Percentiles rank a stretch among this genome's conserved stretches.
These are phyloP conservation scores for Amoebophrya sp. DNA, from an alignment of 169 alveolate genomes.

Conservation along the genomic window DNA sequence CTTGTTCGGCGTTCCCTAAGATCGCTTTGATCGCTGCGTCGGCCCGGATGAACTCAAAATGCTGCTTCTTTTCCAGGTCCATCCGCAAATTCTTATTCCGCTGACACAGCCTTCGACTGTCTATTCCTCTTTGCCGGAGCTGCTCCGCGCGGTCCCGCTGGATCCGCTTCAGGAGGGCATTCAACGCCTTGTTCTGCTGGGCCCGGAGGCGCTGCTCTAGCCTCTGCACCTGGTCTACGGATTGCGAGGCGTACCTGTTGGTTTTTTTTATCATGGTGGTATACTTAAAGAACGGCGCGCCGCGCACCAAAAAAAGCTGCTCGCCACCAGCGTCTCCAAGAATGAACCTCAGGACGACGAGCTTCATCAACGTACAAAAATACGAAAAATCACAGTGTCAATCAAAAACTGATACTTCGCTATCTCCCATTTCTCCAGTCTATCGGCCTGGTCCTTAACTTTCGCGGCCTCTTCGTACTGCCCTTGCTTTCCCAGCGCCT, in stretches of 20 bases:
- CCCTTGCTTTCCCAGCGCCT: slow-evolving; percentile 45
- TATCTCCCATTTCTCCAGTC: slow-evolving; percentile 33
- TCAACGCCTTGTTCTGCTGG: slow-evolving; percentile 40
- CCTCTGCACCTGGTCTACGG: background rate
- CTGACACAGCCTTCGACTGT: slow-evolving; percentile 42
- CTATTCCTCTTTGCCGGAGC: slow-evolving; percentile 43
- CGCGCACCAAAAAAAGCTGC: no score
- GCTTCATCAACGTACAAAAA: no score
- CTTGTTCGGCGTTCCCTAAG: slow-evolving; percentile 7
- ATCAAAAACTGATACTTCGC: background rate
- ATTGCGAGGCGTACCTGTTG: background rate
- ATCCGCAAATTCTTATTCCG: slow-evolving; percentile 44
- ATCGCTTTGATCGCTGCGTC: slow-evolving; percentile 48
- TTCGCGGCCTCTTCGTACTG: slow-evolving; percentile 38
- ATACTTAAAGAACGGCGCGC: no score
- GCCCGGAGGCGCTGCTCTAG: background rate
- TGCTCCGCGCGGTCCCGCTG: slow-evolving; percentile 45
- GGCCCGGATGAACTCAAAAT: slow-evolving; percentile 43
- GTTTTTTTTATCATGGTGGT: no score
- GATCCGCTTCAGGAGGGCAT: slow-evolving; percentile 45
- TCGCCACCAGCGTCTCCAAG: no score
- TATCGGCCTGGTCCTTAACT: slow-evolving; percentile 44
- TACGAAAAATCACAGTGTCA: no score
- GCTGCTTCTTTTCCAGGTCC: slow-evolving; percentile 48
- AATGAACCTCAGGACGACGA: no score